These are phyloP conservation scores for Cladophialophora psammophila DNA, from an alignment of 2,329 filamentous ascomycete species.

Conservation along the genomic window DNA sequence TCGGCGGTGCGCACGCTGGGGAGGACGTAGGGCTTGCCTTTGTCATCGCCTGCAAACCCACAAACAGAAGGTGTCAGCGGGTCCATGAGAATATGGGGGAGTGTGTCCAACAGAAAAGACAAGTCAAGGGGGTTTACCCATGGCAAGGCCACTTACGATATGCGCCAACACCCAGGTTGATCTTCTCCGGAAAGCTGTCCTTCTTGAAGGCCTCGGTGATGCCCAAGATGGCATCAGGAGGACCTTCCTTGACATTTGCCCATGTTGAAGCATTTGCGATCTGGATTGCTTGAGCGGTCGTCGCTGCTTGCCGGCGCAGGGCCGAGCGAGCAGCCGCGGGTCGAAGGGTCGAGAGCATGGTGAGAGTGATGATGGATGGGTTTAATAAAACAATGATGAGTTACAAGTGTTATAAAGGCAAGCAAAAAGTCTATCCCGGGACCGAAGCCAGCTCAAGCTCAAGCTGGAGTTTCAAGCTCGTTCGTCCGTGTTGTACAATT, in stretches of 20 bases:
- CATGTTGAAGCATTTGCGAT: conserved; percentile 78
- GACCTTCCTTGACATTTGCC: conserved; percentile 90
- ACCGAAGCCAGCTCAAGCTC: neutral
- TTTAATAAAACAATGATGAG: neutral
- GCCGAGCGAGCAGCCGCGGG: conserved; percentile 51
- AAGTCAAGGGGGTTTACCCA: neutral
- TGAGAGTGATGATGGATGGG: conserved; percentile 5
- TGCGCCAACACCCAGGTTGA: conserved; percentile 97
- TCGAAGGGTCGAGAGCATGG: conserved; percentile 58
- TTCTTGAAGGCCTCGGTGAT: conserved; percentile 99
- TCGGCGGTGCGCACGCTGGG: conserved; percentile 91
- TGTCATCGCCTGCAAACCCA: conserved; percentile 71
- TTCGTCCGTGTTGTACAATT: neutral
- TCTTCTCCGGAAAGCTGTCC: conserved; percentile 91
- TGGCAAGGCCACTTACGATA: conserved; percentile 68
- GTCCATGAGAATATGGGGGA: neutral
- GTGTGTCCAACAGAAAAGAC: too few species aligned
- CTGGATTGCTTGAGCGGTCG: conserved; percentile 45
- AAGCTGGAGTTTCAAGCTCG: neutral
- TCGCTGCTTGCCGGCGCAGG: conserved; percentile 44
- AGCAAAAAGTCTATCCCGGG: neutral
- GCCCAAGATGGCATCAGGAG: conserved; percentile 68
- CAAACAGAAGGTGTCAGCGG: neutral
- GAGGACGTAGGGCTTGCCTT: conserved; percentile 97
- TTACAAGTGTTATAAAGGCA: neutral